A percentile compares a stretch with the other conserved stretches of the same genome.
phyloP scores from a whole-genome alignment of 768 basidiomycete species.

The Suillus subaureus region DNA sequence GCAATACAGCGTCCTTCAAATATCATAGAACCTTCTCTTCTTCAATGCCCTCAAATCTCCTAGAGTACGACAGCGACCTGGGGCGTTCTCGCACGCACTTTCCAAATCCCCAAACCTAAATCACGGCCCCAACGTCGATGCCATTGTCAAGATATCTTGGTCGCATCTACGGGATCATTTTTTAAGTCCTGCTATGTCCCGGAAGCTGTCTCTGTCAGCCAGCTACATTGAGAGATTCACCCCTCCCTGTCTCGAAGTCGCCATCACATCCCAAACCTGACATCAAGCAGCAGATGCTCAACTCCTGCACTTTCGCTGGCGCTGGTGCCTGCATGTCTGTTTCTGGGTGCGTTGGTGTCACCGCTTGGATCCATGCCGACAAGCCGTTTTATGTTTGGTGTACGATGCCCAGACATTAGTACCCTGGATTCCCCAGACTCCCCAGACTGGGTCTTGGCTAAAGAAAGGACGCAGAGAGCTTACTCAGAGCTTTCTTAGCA shows the following conservation, averaged over 20 bases:
- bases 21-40: not conserved
- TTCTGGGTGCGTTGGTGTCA: slow-evolving; percentile 21
- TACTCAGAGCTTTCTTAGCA: not conserved
- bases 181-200: slow-evolving; percentile 6
- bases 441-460: too few species aligned
- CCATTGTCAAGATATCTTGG: too few species aligned
- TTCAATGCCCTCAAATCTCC: not conserved
- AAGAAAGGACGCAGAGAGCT: not conserved
- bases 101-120: too few species aligned
- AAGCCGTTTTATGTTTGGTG: slow-evolving; percentile 20
- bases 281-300: slow-evolving; percentile 19
- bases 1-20: not conserved
- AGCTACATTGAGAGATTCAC: too few species aligned
- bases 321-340: slow-evolving; percentile 53
- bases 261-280: too few species aligned
- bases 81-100: too few species aligned
- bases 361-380: slow-evolving; percentile 40
- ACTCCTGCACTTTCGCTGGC: slow-evolving; percentile 56
- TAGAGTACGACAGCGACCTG: not conserved
- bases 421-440: too few species aligned
- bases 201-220: too few species aligned
- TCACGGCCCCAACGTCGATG: too few species aligned
- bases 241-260: too few species aligned
- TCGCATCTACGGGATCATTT: too few species aligned
- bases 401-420: too few species aligned